Conservation (phyloP, 2,329 filamentous ascomycete species). For the Penicillium sp. region DNA sequence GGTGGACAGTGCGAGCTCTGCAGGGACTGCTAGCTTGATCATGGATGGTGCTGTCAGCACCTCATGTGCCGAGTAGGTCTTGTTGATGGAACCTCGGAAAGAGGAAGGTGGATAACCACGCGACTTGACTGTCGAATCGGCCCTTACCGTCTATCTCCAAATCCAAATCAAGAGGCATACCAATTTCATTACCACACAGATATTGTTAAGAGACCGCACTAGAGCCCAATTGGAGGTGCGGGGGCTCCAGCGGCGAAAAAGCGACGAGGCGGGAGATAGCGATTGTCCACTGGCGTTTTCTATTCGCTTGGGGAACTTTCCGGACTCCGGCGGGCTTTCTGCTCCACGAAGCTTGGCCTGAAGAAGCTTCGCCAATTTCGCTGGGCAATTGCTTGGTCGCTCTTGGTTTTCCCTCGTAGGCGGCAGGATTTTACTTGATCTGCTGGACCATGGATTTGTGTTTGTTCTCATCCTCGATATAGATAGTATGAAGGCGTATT, state of each 20-base stretch:
- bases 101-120: no score
- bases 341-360: conserved; percentile 7
- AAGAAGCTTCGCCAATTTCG: conserved; percentile 5
- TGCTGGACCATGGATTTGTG: not conserved
- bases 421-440: not conserved
- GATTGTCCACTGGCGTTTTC: not conserved
- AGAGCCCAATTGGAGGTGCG: no score
- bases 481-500: no score
- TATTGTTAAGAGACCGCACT: no score
- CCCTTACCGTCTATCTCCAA: no score
- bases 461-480: no score
- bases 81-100: no score
- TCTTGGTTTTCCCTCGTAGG: not conserved
- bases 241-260: no score
- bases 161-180: no score
- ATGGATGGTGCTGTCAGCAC: no score
- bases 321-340: conserved; percentile 8
- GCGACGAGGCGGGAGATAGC: not conserved
- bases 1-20: conserved; percentile 4
- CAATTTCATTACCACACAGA: no score
- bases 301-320: conserved; percentile 1
- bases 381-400: not conserved
- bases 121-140: not conserved
- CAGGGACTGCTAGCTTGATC: no score
- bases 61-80: not conserved